Evolutionary conservation across 2,329 filamentous ascomycete genomes (phyloP), one percentile per base, ranked within the genome.

Genomic region (Diaporthe citriasiana): DNA sequence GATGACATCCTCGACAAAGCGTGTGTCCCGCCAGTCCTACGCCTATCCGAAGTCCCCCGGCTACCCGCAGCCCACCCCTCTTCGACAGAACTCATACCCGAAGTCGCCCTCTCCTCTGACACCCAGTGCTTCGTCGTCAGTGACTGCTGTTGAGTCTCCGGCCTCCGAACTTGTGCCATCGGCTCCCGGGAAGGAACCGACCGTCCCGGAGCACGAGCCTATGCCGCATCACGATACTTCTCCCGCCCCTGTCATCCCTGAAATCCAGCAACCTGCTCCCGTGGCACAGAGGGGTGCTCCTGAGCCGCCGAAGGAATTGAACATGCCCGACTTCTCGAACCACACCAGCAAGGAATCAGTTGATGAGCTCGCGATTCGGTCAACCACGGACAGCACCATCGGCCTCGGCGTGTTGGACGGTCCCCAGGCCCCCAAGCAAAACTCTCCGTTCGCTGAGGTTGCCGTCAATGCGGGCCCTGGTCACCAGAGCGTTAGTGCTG

Each of bases 51-150:
- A 50, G 60, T 74, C 73, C 9, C 71, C 73, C 2, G 80, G 78
- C 76, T 76, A 79, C 81, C 77, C 53, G 79, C 65, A 77, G 71
- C 83, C 85, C 74, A 59, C 77, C 70, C 83, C 85, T 74, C 80
- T 81, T 35, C 84, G 84, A 4, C 83, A 85, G 72, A 87, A 86
- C 75, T 89, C 88, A 0, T 78, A 87, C 25, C 85, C 86, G 25
- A 83, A 83, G 76, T 85, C 84, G 33, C 81, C 83, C 53, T 69
- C 84, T 35, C 81, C 83, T 51, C 68, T 81, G 17, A 79, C 82
- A 22, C 76, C 82, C 35, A 79, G 82, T 55, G 68, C 72, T 25
- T 82, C 82, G 77, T 79, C 73, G 77, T 82, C 33, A 80, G 82
- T 30, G 73, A 81, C 33, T 27, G 69, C 59, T 70, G 55, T 77